Base-by-base conservation (phyloP, 495 filamentous ascomycete species). In the Penicillium manginii region DNA sequence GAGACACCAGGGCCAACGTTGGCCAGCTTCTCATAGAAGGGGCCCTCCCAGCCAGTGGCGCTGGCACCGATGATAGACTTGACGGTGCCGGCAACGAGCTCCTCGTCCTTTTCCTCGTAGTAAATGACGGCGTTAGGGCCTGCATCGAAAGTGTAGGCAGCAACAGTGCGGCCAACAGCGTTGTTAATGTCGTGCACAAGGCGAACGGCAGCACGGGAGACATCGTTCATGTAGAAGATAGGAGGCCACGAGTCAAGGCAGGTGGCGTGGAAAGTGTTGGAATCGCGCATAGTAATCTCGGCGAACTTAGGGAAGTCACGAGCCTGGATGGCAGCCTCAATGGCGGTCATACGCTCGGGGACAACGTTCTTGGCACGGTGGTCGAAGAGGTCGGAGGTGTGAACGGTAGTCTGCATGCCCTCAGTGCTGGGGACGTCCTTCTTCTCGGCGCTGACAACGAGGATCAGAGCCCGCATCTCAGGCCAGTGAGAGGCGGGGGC, bases 161-260 rank as follows among this genome's bases (percentile, higher is more conserved):
- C 90, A 3, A 97, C 82, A 2, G 79, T 84, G 74, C 83, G 86
- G 45, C 90, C 90, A 17, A 83, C 85, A 10, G 81, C 81, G 35
- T 76, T 73, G 72, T 99, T 99, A 74, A 98, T 89, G 40, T 84
- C 85, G 77, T 98, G 91, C 26, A 97, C 93, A 3, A 90, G 86
- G 50, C 89, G 79, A 49, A 99, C 90, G 11, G 92, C 91, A 8
- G 92, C 91, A 15, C 89, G 79, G 17, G 85, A 89, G 18, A 93
- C 87, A 73, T 98, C 94, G 68, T 98, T 99, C 80, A 98, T 83
- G 78, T 99, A 99, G 78, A 96, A 96, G 61, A 99, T 98, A 14
- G 94, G 94, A 50, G 94, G 94, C 71, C 89, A 89, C 0, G 96
- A 97, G 77, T 99, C 94, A 57, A 93, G 78, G 69, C 94, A 97